phyloP scores from a whole-genome alignment of 352 stramenopile species.

The Phytopythium delawarense region DNA sequence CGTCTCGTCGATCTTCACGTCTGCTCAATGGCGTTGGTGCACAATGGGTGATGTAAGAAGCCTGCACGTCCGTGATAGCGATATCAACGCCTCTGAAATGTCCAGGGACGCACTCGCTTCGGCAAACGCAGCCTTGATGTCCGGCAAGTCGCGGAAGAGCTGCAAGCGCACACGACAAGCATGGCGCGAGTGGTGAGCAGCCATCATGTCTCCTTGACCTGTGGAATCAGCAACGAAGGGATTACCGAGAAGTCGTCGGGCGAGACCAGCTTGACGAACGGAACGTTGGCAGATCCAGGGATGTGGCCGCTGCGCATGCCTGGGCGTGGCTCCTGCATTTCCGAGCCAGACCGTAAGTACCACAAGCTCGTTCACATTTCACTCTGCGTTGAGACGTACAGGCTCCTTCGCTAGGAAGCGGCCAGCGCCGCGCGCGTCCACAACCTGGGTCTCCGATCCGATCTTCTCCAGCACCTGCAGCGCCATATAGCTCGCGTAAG shows the following conservation, averaged over 20 bases:
- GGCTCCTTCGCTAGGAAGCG: conserved; percentile 88
- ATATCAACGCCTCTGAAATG: not conserved
- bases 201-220: not conserved
- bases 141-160: conserved; percentile 69
- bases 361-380: not conserved
- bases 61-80: not conserved
- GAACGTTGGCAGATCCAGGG: conserved; percentile 87
- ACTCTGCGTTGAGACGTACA: conserved; percentile 37
- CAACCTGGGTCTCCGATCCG: conserved; percentile 69
- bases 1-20: conserved; percentile 47
- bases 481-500: not conserved
- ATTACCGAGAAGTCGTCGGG: conserved; percentile 77
- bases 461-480: conserved; percentile 50
- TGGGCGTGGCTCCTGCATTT: conserved; percentile 80
- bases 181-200: not conserved
- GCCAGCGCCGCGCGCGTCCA: conserved; percentile 86
- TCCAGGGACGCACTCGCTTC: conserved; percentile 38
- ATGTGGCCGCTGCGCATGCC: conserved; percentile 92
- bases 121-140: conserved; percentile 80
- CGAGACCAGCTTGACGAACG: conserved; percentile 85
- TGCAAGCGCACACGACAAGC: not conserved
- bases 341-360: not conserved
- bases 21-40: conserved; percentile 13
- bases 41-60: not conserved
- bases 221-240: conserved; percentile 12